A percentile compares a stretch with the other conserved stretches of the same genome.
Evolutionary conservation across 2,329 filamentous ascomycete species (phyloP).

Genomic region (Penicillium rolfsii): DNA sequence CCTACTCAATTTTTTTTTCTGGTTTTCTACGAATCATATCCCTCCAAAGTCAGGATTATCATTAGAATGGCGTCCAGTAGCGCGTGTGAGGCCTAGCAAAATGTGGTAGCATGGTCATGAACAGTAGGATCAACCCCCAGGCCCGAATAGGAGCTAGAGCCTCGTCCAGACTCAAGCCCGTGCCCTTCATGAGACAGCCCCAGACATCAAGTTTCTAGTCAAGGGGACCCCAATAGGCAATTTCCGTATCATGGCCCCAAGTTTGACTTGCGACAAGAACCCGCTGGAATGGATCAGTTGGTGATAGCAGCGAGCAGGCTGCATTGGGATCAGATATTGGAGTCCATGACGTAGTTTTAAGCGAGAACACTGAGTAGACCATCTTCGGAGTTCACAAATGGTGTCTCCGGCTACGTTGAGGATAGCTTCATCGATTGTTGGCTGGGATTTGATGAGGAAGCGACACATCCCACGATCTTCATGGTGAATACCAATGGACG

Average conservation of each 20-base stretch:
- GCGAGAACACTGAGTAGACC: background rate
- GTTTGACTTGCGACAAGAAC: background rate
- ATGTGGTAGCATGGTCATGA: background rate
- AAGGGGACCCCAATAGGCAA: background rate
- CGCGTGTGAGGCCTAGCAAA: background rate
- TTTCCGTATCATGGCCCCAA: background rate
- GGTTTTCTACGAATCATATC: background rate
- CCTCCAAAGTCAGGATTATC: background rate
- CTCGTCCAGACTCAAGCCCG: background rate
- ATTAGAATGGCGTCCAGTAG: background rate
- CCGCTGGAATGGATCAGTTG: slow-evolving; percentile 5
- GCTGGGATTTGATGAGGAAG: background rate
- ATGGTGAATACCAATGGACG: background rate
- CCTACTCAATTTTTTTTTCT: background rate
- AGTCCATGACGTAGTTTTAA: slow-evolving; percentile 1
- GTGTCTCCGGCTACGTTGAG: background rate
- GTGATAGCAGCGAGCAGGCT: slow-evolving; percentile 6
- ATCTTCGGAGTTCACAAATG: background rate
- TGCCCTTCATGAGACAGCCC: background rate
- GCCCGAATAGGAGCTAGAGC: background rate
- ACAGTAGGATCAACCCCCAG: background rate
- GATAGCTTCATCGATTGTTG: background rate
- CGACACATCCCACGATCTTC: background rate
- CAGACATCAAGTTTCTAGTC: background rate
- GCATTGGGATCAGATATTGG: background rate